A percentile compares a stretch with the other conserved stretches of the same genome.
These are phyloP conservation scores for Phytophthora tentaculata DNA, from an alignment of 352 stramenopile genomes.

Conservation along the genomic window DNA sequence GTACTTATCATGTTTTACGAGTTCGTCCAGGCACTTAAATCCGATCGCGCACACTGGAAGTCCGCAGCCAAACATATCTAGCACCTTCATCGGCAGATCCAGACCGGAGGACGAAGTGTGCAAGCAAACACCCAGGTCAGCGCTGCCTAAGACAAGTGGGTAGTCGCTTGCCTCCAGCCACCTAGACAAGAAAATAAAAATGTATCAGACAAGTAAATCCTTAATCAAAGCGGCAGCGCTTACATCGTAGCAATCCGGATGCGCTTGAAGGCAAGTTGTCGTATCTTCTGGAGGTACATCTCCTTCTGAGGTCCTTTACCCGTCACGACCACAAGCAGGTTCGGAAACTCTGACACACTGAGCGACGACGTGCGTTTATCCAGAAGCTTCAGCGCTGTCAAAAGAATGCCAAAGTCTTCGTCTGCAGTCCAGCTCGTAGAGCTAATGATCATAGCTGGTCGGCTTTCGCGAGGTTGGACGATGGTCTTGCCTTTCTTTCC, in stretches of 20 bases:
- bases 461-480: slow-evolving; percentile 51
- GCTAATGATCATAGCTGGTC: slow-evolving; percentile 86
- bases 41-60: slow-evolving; percentile 96
- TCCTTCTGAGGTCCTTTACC: slow-evolving; percentile 97
- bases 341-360: slow-evolving; percentile 59
- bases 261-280: slow-evolving; percentile 68
- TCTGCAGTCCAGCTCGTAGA: slow-evolving; percentile 99
- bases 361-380: slow-evolving; percentile 61
- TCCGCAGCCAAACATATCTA: slow-evolving; percentile 99
- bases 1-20: slow-evolving; percentile 95
- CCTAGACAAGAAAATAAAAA: slow-evolving; percentile 31
- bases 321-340: slow-evolving; percentile 95
- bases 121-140: slow-evolving; percentile 98
- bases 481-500: slow-evolving; percentile 34
- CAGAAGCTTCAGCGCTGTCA: slow-evolving; percentile 90
- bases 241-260: slow-evolving; percentile 91
- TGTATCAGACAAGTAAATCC: neutral
- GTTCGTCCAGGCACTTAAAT: slow-evolving; percentile 97
- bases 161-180: slow-evolving; percentile 98
- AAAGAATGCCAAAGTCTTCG: slow-evolving; percentile 98
- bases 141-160: slow-evolving; percentile 93
- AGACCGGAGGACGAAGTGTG: slow-evolving; percentile 98
- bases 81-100: slow-evolving; percentile 99
- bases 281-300: slow-evolving; percentile 89
- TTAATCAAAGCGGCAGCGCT: neutral